Percentiles rank a stretch among this genome's conserved stretches.
Evolutionary conservation across 2,329 filamentous ascomycete species (phyloP).

Genomic region (Allantophomopsis lycopodina): DNA sequence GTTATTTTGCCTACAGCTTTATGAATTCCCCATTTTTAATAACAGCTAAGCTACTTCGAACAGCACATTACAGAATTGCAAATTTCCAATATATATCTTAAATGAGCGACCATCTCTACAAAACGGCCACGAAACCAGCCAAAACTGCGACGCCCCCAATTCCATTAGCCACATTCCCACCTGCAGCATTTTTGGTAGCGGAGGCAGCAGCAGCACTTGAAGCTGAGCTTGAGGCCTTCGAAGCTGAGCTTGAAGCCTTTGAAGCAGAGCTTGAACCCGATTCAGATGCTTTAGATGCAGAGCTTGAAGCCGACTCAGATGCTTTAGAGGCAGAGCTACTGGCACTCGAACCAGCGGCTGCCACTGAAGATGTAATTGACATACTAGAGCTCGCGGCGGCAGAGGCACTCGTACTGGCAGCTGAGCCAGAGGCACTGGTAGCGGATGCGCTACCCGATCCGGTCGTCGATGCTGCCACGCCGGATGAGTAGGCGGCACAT

Average conservation of each 20-base stretch:
- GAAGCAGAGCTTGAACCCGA: not conserved
- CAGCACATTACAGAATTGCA: not conserved
- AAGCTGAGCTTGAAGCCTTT: not conserved
- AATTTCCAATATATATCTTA: not conserved
- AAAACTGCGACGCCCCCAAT: conserved; percentile 1
- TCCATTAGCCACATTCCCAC: not conserved
- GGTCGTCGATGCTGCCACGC: too few relatives aligned
- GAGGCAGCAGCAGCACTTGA: not conserved
- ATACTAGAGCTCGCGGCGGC: not conserved
- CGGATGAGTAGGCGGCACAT: conserved; percentile 18
- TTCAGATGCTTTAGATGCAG: not conserved
- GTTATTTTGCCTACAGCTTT: not conserved
- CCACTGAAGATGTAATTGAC: not conserved
- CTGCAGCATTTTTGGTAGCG: not conserved
- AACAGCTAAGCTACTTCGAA: not conserved
- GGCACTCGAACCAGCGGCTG: not conserved
- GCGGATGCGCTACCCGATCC: not conserved
- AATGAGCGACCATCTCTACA: conserved; percentile 3
- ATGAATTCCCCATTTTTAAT: not conserved
- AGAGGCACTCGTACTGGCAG: conserved; percentile 7
- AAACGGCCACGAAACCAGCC: conserved; percentile 4
- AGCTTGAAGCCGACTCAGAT: not conserved
- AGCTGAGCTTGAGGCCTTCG: not conserved
- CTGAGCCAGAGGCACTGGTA: conserved; percentile 1
- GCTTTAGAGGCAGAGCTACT: not conserved